Evolutionary conservation across 1,284 basidiomycete species (phyloP).

Genomic region (Ganoderma resinaceum): DNA sequence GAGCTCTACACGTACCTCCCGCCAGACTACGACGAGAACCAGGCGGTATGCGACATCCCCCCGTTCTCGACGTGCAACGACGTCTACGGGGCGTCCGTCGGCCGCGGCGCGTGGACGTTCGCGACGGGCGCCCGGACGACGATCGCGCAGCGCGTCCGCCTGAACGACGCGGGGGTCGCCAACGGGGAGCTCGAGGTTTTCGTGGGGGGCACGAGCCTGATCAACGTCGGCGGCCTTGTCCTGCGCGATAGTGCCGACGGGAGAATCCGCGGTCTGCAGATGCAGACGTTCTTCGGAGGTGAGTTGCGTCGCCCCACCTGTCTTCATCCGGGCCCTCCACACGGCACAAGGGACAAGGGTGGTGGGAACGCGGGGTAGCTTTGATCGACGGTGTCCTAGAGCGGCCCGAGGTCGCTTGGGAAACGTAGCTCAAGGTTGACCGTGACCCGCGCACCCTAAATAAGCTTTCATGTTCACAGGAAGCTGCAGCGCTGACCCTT

Average conservation of each 20-base stretch:
- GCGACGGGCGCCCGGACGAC: slow-evolving; percentile 66
- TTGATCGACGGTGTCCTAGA: background rate
- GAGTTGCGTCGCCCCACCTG: slow-evolving; percentile 26
- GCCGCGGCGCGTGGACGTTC: slow-evolving; percentile 75
- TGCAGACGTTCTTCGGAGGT: slow-evolving; percentile 77
- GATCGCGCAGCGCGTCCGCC: slow-evolving; percentile 63
- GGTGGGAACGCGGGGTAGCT: background rate
- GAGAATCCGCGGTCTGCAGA: slow-evolving; percentile 64
- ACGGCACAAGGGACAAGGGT: background rate
- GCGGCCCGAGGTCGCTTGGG: background rate
- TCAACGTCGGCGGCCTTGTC: slow-evolving; percentile 57
- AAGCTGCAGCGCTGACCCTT: slow-evolving; percentile 18
- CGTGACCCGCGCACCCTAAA: no score
- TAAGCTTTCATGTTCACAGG: background rate
- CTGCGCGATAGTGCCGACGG: slow-evolving; percentile 54
- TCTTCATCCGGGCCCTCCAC: background rate
- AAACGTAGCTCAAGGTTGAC: background rate
- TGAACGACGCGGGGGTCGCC: slow-evolving; percentile 70
- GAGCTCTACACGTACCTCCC: slow-evolving; percentile 71
- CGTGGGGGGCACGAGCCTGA: slow-evolving; percentile 62
- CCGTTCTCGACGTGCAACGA: slow-evolving; percentile 66
- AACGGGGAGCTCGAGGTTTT: slow-evolving; percentile 64
- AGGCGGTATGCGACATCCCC: slow-evolving; percentile 57
- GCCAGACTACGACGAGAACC: slow-evolving; percentile 62
- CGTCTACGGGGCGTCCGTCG: slow-evolving; percentile 73